Percentiles rank a stretch among this genome's conserved stretches.
Evolutionary conservation across 805 yeast genomes (phyloP).

Genomic region (Debaryomyces hansenii): DNA sequence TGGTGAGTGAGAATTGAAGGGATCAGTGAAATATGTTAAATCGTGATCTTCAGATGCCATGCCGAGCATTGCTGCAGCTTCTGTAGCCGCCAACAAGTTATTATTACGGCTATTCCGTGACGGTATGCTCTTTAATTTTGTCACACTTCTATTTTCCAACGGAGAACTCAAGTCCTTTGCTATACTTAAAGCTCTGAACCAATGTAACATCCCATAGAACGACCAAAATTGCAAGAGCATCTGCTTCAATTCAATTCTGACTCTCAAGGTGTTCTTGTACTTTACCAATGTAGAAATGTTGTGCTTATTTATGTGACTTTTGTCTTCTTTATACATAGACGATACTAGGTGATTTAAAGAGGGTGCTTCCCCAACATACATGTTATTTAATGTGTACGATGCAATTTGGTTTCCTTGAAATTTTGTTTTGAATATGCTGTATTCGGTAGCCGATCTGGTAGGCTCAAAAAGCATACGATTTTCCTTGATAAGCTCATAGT

Average conservation of each 20-base stretch:
- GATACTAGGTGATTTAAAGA: slow-evolving; percentile 22
- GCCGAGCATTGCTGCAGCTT: slow-evolving; percentile 18
- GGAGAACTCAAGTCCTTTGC: slow-evolving; percentile 37
- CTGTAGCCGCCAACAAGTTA: slow-evolving; percentile 24
- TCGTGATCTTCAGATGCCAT: background rate
- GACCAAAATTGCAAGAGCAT: slow-evolving; percentile 43
- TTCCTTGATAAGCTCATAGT: slow-evolving; percentile 19
- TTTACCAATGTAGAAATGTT: slow-evolving; percentile 22
- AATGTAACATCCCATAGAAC: slow-evolving; percentile 35
- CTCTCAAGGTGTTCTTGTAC: slow-evolving; percentile 34
- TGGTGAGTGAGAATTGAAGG: background rate
- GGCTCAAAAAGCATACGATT: slow-evolving; percentile 44
- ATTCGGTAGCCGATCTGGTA: slow-evolving; percentile 14
- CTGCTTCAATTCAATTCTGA: slow-evolving; percentile 40
- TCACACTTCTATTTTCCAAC: slow-evolving; percentile 24
- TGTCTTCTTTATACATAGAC: slow-evolving; percentile 23
- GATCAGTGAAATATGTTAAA: background rate
- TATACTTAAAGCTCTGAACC: slow-evolving; percentile 34
- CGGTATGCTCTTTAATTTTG: slow-evolving; percentile 28
- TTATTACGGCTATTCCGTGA: slow-evolving; percentile 15
- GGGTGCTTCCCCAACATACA: slow-evolving; percentile 39
- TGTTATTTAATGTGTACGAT: slow-evolving; percentile 30
- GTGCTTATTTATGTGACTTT: slow-evolving; percentile 5
- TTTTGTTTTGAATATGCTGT: slow-evolving; percentile 14
- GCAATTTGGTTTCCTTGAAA: slow-evolving; percentile 25